Conservation (phyloP, 179 eudicot genomes). For the Spinacia oleracea region DNA sequence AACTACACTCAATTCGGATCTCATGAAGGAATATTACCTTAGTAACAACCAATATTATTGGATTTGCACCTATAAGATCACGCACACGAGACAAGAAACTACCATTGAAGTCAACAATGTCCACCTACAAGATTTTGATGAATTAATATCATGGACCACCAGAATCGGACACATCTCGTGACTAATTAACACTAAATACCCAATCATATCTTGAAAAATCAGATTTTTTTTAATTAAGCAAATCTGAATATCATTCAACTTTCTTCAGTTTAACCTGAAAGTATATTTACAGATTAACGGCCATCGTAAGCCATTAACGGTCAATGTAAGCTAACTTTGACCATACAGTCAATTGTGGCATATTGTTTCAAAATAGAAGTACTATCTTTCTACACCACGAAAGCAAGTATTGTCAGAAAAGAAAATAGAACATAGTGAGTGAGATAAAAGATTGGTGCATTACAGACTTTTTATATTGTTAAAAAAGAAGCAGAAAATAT, state of each 20-base stretch:
- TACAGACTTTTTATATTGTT: background rate
- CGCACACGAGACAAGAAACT: conserved; percentile 91
- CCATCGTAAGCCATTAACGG: background rate
- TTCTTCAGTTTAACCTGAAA: background rate
- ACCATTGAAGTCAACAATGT: conserved; percentile 93
- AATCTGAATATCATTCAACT: background rate
- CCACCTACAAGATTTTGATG: conserved; percentile 54
- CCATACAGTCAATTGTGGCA: background rate
- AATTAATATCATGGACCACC: conserved; percentile 18
- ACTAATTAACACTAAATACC: background rate
- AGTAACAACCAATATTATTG: conserved; percentile 86
- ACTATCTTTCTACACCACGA: background rate
- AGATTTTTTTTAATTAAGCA: background rate
- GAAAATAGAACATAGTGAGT: background rate
- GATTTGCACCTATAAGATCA: conserved; percentile 95
- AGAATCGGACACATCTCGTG: background rate
- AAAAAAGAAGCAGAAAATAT: background rate
- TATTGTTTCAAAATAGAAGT: background rate
- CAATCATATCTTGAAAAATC: background rate
- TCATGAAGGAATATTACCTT: conserved; percentile 50
- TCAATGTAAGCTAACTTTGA: no score
- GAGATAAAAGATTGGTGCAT: background rate
- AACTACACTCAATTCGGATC: background rate
- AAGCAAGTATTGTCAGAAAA: background rate
- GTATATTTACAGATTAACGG: background rate